These are phyloP conservation scores for Yamadazyma jaroonii DNA, from an alignment of 1,139 yeast genomes.

Conservation along the genomic window DNA sequence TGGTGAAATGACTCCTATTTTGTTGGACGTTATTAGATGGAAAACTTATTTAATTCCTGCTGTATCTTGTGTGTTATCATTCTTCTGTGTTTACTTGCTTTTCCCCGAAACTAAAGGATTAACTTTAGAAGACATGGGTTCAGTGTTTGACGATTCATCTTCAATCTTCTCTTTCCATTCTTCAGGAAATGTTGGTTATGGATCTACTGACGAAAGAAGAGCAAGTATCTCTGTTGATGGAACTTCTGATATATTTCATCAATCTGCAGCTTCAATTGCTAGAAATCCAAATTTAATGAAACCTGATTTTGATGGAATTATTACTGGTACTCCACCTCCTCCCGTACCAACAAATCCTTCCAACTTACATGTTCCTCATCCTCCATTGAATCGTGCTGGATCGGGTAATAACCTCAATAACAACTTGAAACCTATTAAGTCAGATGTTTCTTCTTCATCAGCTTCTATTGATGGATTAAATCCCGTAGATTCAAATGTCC, in stretches of 20 bases:
- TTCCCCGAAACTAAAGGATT: slow-evolving; percentile 59
- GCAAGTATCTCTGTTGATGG: slow-evolving; percentile 17
- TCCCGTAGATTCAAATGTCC: slow-evolving; percentile 19
- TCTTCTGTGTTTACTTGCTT: slow-evolving; percentile 49
- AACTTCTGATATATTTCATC: slow-evolving; percentile 22
- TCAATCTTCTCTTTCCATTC: slow-evolving; percentile 47
- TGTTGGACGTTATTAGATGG: slow-evolving; percentile 78
- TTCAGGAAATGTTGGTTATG: slow-evolving; percentile 16
- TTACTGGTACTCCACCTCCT: slow-evolving; percentile 21
- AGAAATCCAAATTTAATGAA: slow-evolving; percentile 35
- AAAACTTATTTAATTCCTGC: slow-evolving; percentile 81
- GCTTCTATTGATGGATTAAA: slow-evolving; percentile 20
- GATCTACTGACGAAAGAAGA: slow-evolving; percentile 22
- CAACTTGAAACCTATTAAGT: slow-evolving; percentile 21
- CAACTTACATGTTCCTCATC: slow-evolving; percentile 3
- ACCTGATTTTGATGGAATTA: slow-evolving; percentile 31
- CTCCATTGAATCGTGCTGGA: slow-evolving; percentile 6
- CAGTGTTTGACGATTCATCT: slow-evolving; percentile 47
- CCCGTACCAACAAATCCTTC: slow-evolving; percentile 4
- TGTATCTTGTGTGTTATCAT: slow-evolving; percentile 66
- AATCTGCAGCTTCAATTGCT: slow-evolving; percentile 39
- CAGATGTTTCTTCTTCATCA: slow-evolving; percentile 21
- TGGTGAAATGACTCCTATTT: slow-evolving; percentile 86
- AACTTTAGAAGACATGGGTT: slow-evolving; percentile 53
- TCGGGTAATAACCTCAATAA: slow-evolving; percentile 4